phyloP scores from a whole-genome alignment of 192 early-diverging fungal species.

The Coemansia asiatica region DNA sequence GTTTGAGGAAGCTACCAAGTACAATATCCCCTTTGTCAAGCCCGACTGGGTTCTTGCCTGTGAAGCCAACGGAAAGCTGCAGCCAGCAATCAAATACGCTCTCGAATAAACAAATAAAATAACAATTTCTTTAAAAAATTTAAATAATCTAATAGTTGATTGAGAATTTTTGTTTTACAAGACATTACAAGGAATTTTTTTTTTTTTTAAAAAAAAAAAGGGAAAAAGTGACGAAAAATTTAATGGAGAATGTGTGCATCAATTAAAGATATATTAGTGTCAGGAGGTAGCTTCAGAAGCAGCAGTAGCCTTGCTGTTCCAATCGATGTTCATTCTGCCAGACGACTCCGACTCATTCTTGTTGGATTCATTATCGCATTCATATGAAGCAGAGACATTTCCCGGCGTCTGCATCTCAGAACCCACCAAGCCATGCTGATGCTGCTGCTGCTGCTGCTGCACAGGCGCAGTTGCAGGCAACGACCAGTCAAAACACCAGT shows the following conservation, averaged over 20 bases:
- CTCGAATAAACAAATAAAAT: constrained; percentile 14
- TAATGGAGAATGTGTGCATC: too few relatives aligned
- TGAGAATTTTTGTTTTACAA: background rate
- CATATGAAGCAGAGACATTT: background rate
- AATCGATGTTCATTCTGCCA: background rate
- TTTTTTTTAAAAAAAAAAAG: background rate
- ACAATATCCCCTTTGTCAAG: constrained; percentile 93
- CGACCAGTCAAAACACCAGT: constrained; percentile 43
- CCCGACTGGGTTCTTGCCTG: constrained; percentile 95
- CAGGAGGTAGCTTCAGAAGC: background rate
- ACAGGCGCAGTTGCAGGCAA: background rate
- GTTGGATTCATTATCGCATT: background rate
- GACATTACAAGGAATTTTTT: background rate
- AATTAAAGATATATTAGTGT: background rate
- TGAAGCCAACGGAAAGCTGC: constrained; percentile 85
- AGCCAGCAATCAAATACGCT: constrained; percentile 59
- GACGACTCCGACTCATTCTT: background rate
- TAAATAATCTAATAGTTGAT: background rate
- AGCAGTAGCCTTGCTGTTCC: constrained; percentile 1
- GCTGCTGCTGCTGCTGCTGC: background rate
- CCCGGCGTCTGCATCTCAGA: background rate
- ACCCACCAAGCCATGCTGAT: background rate
- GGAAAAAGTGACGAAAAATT: background rate
- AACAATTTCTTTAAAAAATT: background rate
- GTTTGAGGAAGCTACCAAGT: constrained; percentile 82